These are phyloP conservation scores for Tolypocladium endophyticum DNA, from an alignment of 2,329 filamentous ascomycete genomes.

Conservation along the genomic window DNA sequence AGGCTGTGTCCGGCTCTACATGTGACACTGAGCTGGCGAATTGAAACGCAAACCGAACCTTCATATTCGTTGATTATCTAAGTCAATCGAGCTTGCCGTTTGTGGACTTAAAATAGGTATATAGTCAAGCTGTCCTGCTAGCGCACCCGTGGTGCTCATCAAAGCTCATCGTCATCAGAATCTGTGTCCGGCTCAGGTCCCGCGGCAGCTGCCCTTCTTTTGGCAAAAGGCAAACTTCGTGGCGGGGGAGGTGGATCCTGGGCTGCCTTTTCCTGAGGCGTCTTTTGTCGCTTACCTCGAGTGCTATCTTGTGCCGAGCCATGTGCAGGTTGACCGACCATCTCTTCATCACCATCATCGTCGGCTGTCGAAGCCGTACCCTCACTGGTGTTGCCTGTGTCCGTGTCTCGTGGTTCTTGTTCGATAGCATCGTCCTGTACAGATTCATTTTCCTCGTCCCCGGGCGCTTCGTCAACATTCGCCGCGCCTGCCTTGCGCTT, in stretches of 20 bases:
- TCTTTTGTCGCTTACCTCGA: constrained; percentile 1
- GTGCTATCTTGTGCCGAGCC: background rate
- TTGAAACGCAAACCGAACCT: background rate
- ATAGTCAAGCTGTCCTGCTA: background rate
- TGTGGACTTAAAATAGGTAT: background rate
- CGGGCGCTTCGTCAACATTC: constrained; percentile 30
- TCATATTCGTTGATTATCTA: background rate
- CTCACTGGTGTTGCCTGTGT: constrained; percentile 29
- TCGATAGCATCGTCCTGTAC: constrained; percentile 38
- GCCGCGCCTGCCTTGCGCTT: constrained; percentile 39
- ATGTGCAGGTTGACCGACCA: background rate
- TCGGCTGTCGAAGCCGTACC: constrained; percentile 29
- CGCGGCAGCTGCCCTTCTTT: constrained; percentile 19
- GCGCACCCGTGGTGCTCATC: background rate
- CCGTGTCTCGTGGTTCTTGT: constrained; percentile 26
- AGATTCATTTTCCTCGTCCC: constrained; percentile 31
- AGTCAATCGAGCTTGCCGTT: background rate
- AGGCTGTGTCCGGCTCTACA: background rate
- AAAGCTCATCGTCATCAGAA: constrained; percentile 49
- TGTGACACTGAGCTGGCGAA: background rate
- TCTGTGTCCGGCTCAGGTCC: constrained; percentile 34
- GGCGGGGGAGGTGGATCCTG: constrained; percentile 25
- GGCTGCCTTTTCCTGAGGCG: constrained; percentile 8
- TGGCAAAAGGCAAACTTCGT: constrained; percentile 34
- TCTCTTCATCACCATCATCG: constrained; percentile 27